A percentile compares a stretch with the other conserved stretches of the same genome.
These are phyloP conservation scores for Colletotrichum agaves DNA, from an alignment of 2,329 filamentous ascomycete species.

Conservation along the genomic window DNA sequence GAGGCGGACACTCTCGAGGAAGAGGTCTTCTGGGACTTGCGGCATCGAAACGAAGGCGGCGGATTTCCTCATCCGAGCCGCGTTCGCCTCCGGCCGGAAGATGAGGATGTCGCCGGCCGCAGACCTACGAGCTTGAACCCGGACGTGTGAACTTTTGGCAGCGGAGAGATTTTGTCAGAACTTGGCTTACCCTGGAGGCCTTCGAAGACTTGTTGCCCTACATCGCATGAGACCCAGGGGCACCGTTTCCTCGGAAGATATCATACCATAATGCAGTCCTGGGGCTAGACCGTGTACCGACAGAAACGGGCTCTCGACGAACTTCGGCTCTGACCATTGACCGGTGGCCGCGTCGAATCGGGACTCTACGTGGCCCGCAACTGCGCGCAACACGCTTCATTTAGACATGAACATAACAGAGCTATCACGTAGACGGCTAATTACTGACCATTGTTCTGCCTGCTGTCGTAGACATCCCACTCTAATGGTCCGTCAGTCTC, in stretches of 20 bases:
- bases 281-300: conserved; percentile 8
- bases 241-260: not conserved
- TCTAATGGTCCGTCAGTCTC: not conserved
- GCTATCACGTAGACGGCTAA: no score
- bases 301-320: not conserved
- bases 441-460: conserved; percentile 2
- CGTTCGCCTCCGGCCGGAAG: not conserved
- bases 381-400: not conserved
- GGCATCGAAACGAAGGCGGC: conserved; percentile 66
- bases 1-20: conserved; percentile 66
- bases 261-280: conserved; percentile 13
- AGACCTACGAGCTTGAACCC: conserved; percentile 1
- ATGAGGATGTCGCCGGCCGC: conserved; percentile 4
- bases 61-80: conserved; percentile 8
- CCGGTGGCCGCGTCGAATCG: not conserved
- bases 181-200: conserved; percentile 4
- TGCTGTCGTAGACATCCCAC: conserved; percentile 24
- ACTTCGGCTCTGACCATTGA: not conserved
- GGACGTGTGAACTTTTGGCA: not conserved
- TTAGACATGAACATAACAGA: not conserved
- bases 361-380: conserved; percentile 19
- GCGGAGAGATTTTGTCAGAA: not conserved
- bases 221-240: not conserved
- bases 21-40: conserved; percentile 66
- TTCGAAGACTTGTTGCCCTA: conserved; percentile 20